phyloP scores from a whole-genome alignment of 2,329 filamentous ascomycete genomes.

The Stachybotrys chartarum region DNA sequence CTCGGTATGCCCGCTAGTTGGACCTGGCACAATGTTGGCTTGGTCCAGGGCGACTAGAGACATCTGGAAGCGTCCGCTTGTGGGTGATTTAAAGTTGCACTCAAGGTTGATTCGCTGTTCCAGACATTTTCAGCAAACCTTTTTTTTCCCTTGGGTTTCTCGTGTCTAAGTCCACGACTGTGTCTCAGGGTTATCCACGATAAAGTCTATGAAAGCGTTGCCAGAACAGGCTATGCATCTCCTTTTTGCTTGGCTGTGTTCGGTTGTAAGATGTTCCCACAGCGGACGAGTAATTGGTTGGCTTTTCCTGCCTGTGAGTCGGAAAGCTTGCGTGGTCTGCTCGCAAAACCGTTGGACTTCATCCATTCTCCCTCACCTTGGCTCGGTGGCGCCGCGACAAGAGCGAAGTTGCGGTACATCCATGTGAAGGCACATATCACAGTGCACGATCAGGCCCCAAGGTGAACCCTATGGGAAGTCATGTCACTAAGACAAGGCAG shows the following conservation, averaged over 20 bases:
- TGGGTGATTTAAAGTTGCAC: slow-evolving; percentile 10
- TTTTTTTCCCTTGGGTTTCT: not conserved
- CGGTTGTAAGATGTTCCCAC: not conserved
- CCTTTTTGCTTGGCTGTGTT: not conserved
- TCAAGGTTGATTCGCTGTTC: slow-evolving; percentile 11
- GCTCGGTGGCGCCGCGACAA: too few species aligned
- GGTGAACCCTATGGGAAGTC: not conserved
- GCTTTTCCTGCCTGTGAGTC: too few species aligned
- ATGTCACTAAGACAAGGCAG: not conserved
- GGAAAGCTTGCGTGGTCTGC: too few species aligned
- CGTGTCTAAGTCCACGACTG: not conserved
- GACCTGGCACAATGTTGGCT: not conserved
- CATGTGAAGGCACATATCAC: not conserved
- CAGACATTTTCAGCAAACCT: slow-evolving; percentile 1
- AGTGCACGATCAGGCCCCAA: not conserved
- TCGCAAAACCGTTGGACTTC: too few species aligned
- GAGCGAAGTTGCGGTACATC: too few species aligned
- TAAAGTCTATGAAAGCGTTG: not conserved
- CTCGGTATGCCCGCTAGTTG: not conserved
- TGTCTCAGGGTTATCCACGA: not conserved
- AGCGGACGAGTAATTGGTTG: too few species aligned
- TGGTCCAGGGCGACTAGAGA: slow-evolving; percentile 2
- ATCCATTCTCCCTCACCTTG: too few species aligned
- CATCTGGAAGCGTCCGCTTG: not conserved
- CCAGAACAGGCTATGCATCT: not conserved